Conservation (phyloP, 2,329 filamentous ascomycete species). For the Daldinia eschscholtzii region DNA sequence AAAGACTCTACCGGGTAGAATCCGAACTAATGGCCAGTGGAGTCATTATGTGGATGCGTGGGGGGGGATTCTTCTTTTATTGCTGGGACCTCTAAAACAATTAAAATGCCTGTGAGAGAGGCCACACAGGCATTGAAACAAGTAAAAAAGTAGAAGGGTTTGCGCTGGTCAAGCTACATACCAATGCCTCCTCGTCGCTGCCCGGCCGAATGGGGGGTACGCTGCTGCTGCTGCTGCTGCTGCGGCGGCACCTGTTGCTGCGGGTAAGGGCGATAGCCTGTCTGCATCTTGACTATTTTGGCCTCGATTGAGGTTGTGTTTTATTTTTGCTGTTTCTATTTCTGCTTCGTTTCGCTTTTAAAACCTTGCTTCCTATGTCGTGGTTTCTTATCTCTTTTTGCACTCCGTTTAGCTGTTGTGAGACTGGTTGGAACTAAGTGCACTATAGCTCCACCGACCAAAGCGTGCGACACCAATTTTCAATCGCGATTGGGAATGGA, state of each 20-base stretch:
- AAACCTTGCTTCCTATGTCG: conserved; percentile 3
- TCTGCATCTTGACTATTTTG: conserved; percentile 61
- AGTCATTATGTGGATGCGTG: conserved; percentile 40
- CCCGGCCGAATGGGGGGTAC: conserved; percentile 62
- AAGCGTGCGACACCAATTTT: conserved; percentile 42
- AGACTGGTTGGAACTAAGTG: conserved; percentile 25
- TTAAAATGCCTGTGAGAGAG: conserved; percentile 24
- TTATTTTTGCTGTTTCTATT: background rate
- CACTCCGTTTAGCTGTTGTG: conserved; percentile 11
- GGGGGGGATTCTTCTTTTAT: background rate
- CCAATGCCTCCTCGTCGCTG: conserved; percentile 67
- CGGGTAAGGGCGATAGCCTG: conserved; percentile 65
- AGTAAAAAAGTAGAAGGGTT: conserved; percentile 20
- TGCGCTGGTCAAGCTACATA: conserved; percentile 51
- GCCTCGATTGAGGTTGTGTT: conserved; percentile 2
- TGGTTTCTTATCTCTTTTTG: background rate
- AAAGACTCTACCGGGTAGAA: conserved; percentile 8
- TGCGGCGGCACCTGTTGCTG: conserved; percentile 62
- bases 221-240: conserved; percentile 34
- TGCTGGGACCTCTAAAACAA: conserved; percentile 17
- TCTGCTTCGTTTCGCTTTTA: conserved; percentile 11
- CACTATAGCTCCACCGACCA: conserved; percentile 36
- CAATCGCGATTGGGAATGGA: conserved; percentile 40
- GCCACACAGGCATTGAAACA: background rate
- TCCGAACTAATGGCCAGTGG: conserved; percentile 41